These are phyloP conservation scores for Aspergillus sp. DNA, from an alignment of 2,329 filamentous ascomycete genomes.

Conservation along the genomic window DNA sequence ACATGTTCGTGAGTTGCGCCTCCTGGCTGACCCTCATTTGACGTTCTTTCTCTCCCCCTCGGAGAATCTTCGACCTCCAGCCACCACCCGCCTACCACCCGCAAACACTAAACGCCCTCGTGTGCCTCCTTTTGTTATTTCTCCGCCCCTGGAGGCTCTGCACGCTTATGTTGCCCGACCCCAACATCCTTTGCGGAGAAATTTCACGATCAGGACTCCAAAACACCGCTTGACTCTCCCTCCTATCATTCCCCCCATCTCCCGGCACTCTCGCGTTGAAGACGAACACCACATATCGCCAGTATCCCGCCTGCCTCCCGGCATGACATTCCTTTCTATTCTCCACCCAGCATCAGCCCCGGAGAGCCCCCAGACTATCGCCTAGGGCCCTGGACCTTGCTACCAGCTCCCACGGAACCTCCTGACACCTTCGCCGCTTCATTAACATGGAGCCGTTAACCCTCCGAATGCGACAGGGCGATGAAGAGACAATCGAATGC, in stretches of 20 bases:
- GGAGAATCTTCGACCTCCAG: conserved; percentile 23
- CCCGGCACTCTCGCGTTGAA: too few species aligned
- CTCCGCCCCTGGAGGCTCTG: neutral
- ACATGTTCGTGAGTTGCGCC: neutral
- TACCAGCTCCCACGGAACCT: neutral
- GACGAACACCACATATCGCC: too few species aligned
- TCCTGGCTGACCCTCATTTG: neutral
- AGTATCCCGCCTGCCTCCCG: too few species aligned
- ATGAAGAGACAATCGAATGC: conserved; percentile 44
- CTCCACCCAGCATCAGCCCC: conserved; percentile 18
- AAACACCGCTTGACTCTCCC: too few species aligned
- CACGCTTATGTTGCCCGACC: too few species aligned
- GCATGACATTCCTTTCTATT: conserved; percentile 16
- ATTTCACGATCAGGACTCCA: too few species aligned
- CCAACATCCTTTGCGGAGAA: too few species aligned
- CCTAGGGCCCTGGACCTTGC: conserved; percentile 6
- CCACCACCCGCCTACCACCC: conserved; percentile 12
- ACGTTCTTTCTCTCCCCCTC: conserved; percentile 20
- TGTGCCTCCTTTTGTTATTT: neutral
- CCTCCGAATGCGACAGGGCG: conserved; percentile 31
- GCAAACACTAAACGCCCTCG: neutral
- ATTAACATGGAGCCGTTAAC: conserved; percentile 38
- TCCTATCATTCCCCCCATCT: too few species aligned
- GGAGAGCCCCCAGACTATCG: conserved; percentile 20
- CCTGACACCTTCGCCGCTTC: neutral